Evolutionary conservation across 768 basidiomycete species (phyloP), one percentile per base, ranked within the genome.

Genomic region (Panus rudis): DNA sequence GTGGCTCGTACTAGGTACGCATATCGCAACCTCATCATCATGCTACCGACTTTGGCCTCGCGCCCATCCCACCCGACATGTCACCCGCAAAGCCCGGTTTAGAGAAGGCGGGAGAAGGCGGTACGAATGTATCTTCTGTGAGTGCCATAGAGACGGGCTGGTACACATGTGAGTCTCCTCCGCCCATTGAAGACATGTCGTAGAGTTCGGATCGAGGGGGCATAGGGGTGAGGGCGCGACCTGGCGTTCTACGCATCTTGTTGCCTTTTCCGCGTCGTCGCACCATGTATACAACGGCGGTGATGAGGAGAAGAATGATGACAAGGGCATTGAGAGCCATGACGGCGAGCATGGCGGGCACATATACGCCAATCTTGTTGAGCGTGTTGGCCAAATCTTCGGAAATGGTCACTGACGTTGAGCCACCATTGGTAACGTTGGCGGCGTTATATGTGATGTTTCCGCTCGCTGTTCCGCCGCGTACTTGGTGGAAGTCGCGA

Each of bases 321-420:
- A 86, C 70, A 21, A 87, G 63, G 5, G 85, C 81, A 54, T 92
- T 92, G 52, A 91, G 69, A 26, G 79, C 88, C 55, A 89, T 76
- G 45, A 90, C 62, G 21, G 70, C 88, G 39, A 91, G 69, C 66
- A 90, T 76, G 20, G 76, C 81, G 19, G 88, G 88, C 38, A 90
- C 64, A 62, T 73, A 80, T 21, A 67, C 72, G 35, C 73, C 71
- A 52, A 92, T 72, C 54, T 72, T 72, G 56, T 78, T 74, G 41
- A 92, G 61, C 13, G 78, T 78, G 33, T 70, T 55, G 4, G 73
- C 71, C 51, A 80, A 66, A 48, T 83, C 71, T 33, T 72, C 64
- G 6, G 83, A 78, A 41, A 87, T 63, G 6, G 73, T 60, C 47
- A 81, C 76, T 3, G 67, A 59, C 1, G 68, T 64, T 11, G 70